phyloP scores from a whole-genome alignment of 1,284 basidiomycete species.

The Garcileccinum viscosum region DNA sequence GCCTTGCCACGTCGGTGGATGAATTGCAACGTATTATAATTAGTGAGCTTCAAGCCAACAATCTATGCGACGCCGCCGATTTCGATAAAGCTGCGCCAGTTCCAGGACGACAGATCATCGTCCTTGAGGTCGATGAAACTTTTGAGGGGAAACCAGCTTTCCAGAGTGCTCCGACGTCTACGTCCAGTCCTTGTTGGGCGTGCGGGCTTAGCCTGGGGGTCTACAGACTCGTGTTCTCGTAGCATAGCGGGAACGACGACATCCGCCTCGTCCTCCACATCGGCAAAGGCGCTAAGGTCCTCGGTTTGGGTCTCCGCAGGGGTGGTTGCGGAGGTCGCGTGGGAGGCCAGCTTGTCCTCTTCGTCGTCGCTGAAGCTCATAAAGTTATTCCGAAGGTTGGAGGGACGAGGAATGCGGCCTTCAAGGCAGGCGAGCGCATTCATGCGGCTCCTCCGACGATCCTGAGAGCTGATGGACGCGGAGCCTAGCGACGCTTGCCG shows the following conservation, averaged over 20 bases:
- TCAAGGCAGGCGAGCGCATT: constrained; percentile 70
- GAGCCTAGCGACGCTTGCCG: constrained; percentile 31
- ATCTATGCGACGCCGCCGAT: constrained; percentile 47
- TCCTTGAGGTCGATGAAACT: constrained; percentile 70
- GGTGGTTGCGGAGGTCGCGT: neutral
- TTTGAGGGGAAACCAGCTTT: constrained; percentile 53
- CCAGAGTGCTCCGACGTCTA: constrained; percentile 47
- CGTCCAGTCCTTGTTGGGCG: constrained; percentile 21
- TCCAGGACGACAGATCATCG: constrained; percentile 51
- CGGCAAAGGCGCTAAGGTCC: constrained; percentile 31
- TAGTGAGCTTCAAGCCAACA: neutral
- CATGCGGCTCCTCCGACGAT: constrained; percentile 44
- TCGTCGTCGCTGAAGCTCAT: constrained; percentile 73
- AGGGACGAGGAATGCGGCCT: constrained; percentile 44
- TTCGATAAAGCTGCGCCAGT: constrained; percentile 70
- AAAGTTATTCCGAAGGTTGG: constrained; percentile 52
- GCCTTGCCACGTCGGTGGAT: constrained; percentile 8
- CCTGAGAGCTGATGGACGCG: constrained; percentile 41
- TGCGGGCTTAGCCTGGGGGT: neutral
- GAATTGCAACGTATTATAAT: neutral
- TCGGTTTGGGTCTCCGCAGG: constrained; percentile 9
- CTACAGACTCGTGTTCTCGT: constrained; percentile 5
- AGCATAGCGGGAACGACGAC: constrained; percentile 16
- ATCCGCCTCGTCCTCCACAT: constrained; percentile 40
- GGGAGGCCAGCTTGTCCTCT: constrained; percentile 43